These are phyloP conservation scores for Phialophora verrucosa DNA, from an alignment of 2,329 filamentous ascomycete species.

Conservation along the genomic window DNA sequence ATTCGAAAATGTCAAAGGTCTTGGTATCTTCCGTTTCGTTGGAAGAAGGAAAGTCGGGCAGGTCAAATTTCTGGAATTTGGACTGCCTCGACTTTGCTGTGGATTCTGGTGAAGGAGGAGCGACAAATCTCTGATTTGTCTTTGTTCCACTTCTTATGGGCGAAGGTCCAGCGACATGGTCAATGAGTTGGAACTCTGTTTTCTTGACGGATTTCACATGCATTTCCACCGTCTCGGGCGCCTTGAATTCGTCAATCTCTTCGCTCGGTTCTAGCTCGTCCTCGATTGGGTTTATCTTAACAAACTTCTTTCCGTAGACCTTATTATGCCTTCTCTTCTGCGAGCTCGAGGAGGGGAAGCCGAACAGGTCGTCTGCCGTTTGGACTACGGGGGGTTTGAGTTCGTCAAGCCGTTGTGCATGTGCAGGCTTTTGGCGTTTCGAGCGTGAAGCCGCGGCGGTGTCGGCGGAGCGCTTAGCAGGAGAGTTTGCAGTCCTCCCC, in stretches of 20 bases:
- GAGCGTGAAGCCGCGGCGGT: constrained; percentile 27
- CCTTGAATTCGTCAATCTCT: constrained; percentile 14
- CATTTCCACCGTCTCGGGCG: constrained; percentile 19
- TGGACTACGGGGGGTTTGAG: neutral
- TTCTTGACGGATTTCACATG: constrained; percentile 4
- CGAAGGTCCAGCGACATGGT: constrained; percentile 5
- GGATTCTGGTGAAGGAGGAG: constrained; percentile 17
- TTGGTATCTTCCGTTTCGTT: constrained; percentile 20
- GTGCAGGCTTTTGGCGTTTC: constrained; percentile 28
- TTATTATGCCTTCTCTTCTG: constrained; percentile 30
- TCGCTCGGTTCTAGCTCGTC: neutral
- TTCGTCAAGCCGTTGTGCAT: constrained; percentile 15
- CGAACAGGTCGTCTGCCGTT: constrained; percentile 3
- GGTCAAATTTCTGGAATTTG: constrained; percentile 25
- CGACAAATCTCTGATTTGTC: constrained; percentile 8
- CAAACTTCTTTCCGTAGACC: constrained; percentile 27
- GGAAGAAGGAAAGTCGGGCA: constrained; percentile 30
- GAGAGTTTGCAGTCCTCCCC: constrained; percentile 3
- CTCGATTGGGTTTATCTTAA: constrained; percentile 21
- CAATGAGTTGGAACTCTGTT: constrained; percentile 17
- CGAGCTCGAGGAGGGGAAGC: constrained; percentile 22
- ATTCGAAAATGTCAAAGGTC: constrained; percentile 13
- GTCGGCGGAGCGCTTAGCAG: constrained; percentile 23
- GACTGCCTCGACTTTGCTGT: neutral
- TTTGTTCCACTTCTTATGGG: neutral